phyloP scores from a whole-genome alignment of 768 basidiomycete genomes.

The Mycena venus region DNA sequence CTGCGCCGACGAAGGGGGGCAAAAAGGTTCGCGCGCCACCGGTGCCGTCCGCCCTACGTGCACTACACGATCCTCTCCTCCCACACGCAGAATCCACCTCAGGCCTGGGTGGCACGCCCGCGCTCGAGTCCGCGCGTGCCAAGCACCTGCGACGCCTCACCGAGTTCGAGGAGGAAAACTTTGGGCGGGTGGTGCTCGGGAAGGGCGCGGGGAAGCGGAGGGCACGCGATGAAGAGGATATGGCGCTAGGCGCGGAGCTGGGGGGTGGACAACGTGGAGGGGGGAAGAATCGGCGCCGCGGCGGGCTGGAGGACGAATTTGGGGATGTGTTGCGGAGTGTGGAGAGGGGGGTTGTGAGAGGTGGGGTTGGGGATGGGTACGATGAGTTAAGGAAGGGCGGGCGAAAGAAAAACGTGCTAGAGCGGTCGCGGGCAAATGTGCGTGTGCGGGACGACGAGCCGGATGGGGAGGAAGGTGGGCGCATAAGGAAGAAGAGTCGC shows the following conservation, averaged over 20 bases:
- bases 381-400: conserved; percentile 81
- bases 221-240: conserved; percentile 84
- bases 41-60: conserved; percentile 75
- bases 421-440: conserved; percentile 49
- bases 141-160: conserved; percentile 84
- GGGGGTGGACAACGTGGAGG: conserved; percentile 55
- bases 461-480: conserved; percentile 39
- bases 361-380: conserved; percentile 76
- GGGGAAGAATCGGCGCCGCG: conserved; percentile 69
- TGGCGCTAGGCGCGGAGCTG: conserved; percentile 85
- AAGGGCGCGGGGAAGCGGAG: conserved; percentile 87
- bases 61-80: conserved; percentile 61
- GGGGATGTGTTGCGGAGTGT: conserved; percentile 80
- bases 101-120: conserved; percentile 75
- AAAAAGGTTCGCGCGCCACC: conserved; percentile 56
- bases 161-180: conserved; percentile 95
- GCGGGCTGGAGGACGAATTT: conserved; percentile 88
- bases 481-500: conserved; percentile 58
- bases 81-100: conserved; percentile 81
- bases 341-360: conserved; percentile 49
- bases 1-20: conserved; percentile 60
- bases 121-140: conserved; percentile 75
- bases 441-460: conserved; percentile 45
- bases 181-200: conserved; percentile 90
- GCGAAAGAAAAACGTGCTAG: conserved; percentile 72